phyloP scores from a whole-genome alignment of 2,329 filamentous ascomycete species.

The Xylariaceae sp. region DNA sequence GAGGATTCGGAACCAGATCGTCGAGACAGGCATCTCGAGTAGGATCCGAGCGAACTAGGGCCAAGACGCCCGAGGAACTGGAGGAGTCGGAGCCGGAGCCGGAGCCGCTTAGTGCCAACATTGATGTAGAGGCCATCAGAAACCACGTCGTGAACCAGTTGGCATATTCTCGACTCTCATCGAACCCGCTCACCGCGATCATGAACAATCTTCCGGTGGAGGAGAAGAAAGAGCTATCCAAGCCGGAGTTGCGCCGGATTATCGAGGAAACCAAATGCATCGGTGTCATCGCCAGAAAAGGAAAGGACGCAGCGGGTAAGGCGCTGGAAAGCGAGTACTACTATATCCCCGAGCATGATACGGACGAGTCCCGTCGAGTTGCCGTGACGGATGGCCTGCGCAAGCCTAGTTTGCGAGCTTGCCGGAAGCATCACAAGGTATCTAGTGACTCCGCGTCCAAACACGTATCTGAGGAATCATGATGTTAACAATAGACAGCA shows the following conservation, averaged over 20 bases:
- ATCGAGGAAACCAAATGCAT: constrained; percentile 73
- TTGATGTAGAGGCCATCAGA: constrained; percentile 48
- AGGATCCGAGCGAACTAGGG: constrained; percentile 22
- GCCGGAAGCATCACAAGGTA: constrained; percentile 97
- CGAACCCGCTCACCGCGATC: constrained; percentile 84
- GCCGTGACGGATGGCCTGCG: constrained; percentile 80
- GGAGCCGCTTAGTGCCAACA: constrained; percentile 27
- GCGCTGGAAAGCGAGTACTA: constrained; percentile 94
- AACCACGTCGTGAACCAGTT: constrained; percentile 95
- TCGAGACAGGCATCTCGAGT: constrained; percentile 44
- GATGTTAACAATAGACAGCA: constrained; percentile 42
- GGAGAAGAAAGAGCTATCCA: constrained; percentile 54
- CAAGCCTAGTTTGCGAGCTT: constrained; percentile 83
- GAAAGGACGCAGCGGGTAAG: constrained; percentile 95
- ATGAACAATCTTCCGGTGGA: constrained; percentile 75
- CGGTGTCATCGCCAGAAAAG: constrained; percentile 81
- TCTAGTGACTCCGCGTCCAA: constrained; percentile 22
- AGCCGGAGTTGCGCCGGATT: constrained; percentile 61
- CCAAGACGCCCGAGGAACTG: constrained; percentile 25
- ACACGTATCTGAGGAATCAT: constrained; percentile 8
- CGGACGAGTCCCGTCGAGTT: constrained; percentile 69
- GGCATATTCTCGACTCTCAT: constrained; percentile 87
- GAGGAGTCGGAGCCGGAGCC: constrained; percentile 15
- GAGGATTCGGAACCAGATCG: constrained; percentile 66
- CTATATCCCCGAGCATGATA: constrained; percentile 83